These are phyloP conservation scores for Plasmodium cynomolgi DNA, from an alignment of 169 alveolate genomes.

Conservation along the genomic window DNA sequence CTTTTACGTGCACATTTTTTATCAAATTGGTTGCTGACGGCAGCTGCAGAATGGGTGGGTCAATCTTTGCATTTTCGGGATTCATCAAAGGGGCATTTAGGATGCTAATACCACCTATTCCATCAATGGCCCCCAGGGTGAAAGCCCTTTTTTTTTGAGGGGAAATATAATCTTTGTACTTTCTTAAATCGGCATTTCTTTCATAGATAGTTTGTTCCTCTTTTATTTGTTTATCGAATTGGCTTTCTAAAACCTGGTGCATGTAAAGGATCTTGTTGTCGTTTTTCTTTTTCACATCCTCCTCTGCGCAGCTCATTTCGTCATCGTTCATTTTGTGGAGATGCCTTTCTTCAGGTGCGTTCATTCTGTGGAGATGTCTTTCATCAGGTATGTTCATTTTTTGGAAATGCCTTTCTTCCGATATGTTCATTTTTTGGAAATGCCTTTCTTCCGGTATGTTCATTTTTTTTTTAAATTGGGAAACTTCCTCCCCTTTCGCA, in stretches of 20 bases:
- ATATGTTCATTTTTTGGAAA: background rate
- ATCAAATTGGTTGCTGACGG: conserved; percentile 67
- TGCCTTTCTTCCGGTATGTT: background rate
- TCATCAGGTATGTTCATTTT: background rate
- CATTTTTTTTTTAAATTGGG: background rate
- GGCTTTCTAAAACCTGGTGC: background rate
- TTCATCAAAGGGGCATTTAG: conserved; percentile 66
- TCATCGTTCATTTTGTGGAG: background rate
- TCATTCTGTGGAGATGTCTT: background rate
- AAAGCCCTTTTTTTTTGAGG: conserved; percentile 54
- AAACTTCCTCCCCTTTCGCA: background rate
- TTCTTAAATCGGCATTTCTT: conserved; percentile 20
- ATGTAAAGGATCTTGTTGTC: conserved; percentile 6
- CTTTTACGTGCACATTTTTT: conserved; percentile 69
- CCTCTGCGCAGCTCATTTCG: conserved; percentile 21
- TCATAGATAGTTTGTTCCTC: conserved; percentile 3
- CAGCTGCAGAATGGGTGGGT: conserved; percentile 58
- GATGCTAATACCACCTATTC: conserved; percentile 49
- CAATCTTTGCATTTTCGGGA: conserved; percentile 36
- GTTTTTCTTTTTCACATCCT: background rate
- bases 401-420: background rate
- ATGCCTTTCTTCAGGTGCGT: background rate
- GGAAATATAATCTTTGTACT: conserved; percentile 23
- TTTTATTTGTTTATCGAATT: conserved; percentile 22
- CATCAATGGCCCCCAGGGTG: conserved; percentile 66